These are phyloP conservation scores for Naganishia randhawae DNA, from an alignment of 768 basidiomycete species.

Conservation along the genomic window DNA sequence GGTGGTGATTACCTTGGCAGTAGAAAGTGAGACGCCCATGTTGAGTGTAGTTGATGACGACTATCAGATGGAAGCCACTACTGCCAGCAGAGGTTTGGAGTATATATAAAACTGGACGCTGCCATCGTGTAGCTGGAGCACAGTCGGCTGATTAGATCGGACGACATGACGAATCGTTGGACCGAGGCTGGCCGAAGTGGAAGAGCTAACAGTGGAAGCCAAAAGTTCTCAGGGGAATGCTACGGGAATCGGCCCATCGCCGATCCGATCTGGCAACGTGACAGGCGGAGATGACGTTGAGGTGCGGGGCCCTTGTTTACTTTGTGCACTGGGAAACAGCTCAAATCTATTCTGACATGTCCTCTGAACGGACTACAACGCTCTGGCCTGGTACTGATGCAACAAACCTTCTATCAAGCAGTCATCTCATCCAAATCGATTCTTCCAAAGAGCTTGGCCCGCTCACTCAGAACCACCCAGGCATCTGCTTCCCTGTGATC, in stretches of 20 bases:
- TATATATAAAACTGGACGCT: conserved; percentile 1
- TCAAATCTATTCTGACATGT: too few relatives aligned
- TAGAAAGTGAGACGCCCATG: conserved; percentile 45
- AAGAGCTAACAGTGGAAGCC: too few relatives aligned
- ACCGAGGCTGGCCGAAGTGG: neutral
- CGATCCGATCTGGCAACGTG: too few relatives aligned
- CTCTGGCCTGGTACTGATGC: too few relatives aligned
- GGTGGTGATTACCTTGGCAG: conserved; percentile 40
- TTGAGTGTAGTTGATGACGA: conserved; percentile 20
- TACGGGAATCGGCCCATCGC: too few relatives aligned
- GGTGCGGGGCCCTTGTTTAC: too few relatives aligned
- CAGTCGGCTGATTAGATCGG: conserved; percentile 20
- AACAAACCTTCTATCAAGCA: neutral
- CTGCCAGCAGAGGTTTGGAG: neutral
- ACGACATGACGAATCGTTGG: conserved; percentile 11
- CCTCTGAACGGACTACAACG: too few relatives aligned
- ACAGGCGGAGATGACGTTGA: too few relatives aligned
- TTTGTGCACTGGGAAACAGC: too few relatives aligned
- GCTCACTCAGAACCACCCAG: neutral
- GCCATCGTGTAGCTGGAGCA: too few relatives aligned
- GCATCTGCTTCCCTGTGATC: neutral
- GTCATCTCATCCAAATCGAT: conserved; percentile 18
- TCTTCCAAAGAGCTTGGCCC: conserved; percentile 2
- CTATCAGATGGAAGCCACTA: neutral
- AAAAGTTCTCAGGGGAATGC: too few relatives aligned